A percentile compares a stretch with the other conserved stretches of the same genome.
These are phyloP conservation scores for Fusarium pininemorale DNA, from an alignment of 2,329 filamentous ascomycete genomes.

Conservation along the genomic window DNA sequence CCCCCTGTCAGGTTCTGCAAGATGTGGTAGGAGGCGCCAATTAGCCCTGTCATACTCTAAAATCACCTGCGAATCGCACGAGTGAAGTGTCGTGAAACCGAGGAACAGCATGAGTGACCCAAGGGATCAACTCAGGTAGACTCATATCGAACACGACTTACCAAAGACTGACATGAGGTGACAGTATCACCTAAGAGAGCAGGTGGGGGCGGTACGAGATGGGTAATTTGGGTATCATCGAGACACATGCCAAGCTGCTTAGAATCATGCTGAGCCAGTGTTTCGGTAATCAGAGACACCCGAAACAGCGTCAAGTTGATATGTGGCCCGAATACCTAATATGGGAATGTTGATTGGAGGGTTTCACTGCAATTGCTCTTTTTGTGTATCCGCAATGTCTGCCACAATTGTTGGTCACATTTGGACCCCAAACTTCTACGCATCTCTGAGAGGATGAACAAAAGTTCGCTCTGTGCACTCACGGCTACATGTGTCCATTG, in stretches of 20 bases:
- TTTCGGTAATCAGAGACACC: slow-evolving; percentile 5
- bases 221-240: neutral
- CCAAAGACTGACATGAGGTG: neutral
- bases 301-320: neutral
- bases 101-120: slow-evolving; percentile 6
- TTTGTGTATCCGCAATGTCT: slow-evolving; percentile 14
- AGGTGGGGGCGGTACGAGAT: slow-evolving; percentile 17
- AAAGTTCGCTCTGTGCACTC: slow-evolving; percentile 11
- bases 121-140: neutral
- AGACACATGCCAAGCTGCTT: slow-evolving; percentile 11
- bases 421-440: neutral
- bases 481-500: neutral
- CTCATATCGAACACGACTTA: neutral
- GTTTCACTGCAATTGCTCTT: slow-evolving; percentile 6
- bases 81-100: slow-evolving; percentile 6
- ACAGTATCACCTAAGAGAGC: slow-evolving; percentile 1
- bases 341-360: slow-evolving; percentile 9
- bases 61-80: slow-evolving; percentile 5
- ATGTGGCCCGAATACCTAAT: neutral
- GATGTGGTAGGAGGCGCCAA: slow-evolving; percentile 18
- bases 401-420: slow-evolving; percentile 1
- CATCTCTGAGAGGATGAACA: slow-evolving; percentile 14
- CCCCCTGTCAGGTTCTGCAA: slow-evolving; percentile 18
- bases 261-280: slow-evolving; percentile 9
- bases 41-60: neutral